Evolutionary conservation across 1,284 basidiomycete species (phyloP), one percentile per base, ranked within the genome.

Genomic region (Malassezia sp.): DNA sequence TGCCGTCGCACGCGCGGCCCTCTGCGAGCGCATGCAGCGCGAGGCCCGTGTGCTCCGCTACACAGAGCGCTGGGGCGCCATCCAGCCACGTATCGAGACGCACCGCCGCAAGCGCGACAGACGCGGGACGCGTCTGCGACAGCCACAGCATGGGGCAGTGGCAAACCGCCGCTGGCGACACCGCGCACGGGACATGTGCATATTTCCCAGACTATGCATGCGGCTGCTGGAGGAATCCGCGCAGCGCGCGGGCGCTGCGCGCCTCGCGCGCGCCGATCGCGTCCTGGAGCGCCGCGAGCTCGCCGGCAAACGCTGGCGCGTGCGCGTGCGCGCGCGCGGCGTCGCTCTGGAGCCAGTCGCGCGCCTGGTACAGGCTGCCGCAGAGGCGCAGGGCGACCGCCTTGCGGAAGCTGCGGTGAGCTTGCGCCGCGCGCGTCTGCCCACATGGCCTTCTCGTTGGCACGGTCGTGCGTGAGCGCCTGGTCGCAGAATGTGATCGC

Each of bases 151-250:
- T 49, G 22, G 28, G 27, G 41, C 17, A 8, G 26, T 24, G 22
- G 32, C 12, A 21, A 2, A 33, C 30, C 15, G 12, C 10, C 21
- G 26, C 11, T 14, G n/a, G 23, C 18, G 22, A 11, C 37, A 27
- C 10, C 21, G 22, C 11, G 15, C 22, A 14, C 17, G 39, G 18
- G 2, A 24, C 36, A 37, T 18, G 40, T 26, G 22, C 20, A 11
- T 6, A n/a, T n/a, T n/a, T n/a, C n/a, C n/a, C n/a, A n/a, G n/a
- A n/a, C n/a, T n/a, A n/a, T n/a, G n/a, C n/a, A n/a, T n/a, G n/a
- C n/a, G n/a, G n/a, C n/a, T n/a, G n/a, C n/a, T n/a, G n/a, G n/a
- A 49, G 38, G 17, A 49, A 49, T 11, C 47, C 47, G 21, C 47
- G 47, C 36, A 37, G 14, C 2, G 30, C 22, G 5, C 24, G 14